Evolutionary conservation across 1,284 basidiomycete genomes (phyloP).

Genomic region (Cerrena zonata): DNA sequence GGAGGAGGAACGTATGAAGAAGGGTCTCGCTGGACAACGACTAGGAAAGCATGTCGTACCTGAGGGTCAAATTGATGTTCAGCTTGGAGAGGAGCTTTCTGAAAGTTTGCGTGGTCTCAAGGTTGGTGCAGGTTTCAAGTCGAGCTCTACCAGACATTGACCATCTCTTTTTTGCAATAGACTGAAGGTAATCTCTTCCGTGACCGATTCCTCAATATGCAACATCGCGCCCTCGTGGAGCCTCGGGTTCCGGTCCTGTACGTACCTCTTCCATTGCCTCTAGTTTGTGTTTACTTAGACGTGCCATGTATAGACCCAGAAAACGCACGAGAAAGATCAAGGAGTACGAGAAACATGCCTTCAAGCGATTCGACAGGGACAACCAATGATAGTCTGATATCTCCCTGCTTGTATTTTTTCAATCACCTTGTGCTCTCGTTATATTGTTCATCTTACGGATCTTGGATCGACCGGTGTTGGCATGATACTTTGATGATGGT

Average conservation of each 20-base stretch:
- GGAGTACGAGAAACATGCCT: constrained; percentile 86
- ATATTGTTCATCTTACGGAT: too few relatives aligned
- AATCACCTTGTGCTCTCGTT: too few relatives aligned
- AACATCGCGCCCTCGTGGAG: constrained; percentile 74
- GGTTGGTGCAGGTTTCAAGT: constrained; percentile 37
- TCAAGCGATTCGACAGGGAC: constrained; percentile 67
- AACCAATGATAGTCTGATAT: too few relatives aligned
- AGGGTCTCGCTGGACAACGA: constrained; percentile 61
- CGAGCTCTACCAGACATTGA: constrained; percentile 3
- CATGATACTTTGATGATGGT: too few relatives aligned
- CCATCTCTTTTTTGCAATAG: constrained; percentile 40
- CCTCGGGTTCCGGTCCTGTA: constrained; percentile 70
- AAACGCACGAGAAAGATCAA: constrained; percentile 55
- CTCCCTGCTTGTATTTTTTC: too few relatives aligned
- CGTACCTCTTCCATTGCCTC: constrained; percentile 29
- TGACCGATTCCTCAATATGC: constrained; percentile 80
- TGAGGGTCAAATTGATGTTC: constrained; percentile 71
- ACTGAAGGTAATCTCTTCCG: constrained; percentile 91
- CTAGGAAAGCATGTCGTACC: constrained; percentile 76
- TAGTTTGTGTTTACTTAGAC: neutral
- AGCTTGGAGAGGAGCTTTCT: constrained; percentile 85
- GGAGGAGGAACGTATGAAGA: constrained; percentile 41
- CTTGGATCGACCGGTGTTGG: too few relatives aligned
- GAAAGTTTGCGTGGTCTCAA: constrained; percentile 83
- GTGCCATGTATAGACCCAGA: constrained; percentile 45